Evolutionary conservation across 106 monocot genomes (phyloP).

Genomic region (Dactylorhiza incarnata): DNA sequence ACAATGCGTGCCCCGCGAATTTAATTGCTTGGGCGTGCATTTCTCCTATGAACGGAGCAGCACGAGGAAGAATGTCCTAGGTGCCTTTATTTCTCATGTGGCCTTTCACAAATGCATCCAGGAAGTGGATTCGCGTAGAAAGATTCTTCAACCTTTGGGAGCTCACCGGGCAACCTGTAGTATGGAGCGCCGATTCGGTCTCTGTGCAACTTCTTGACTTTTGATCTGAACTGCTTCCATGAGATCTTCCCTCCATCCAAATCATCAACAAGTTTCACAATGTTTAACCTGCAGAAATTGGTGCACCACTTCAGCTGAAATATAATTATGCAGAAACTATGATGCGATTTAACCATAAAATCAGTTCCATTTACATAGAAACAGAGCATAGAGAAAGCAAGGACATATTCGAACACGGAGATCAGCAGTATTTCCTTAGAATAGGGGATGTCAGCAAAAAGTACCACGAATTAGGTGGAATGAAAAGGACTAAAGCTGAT

Average conservation of each 20-base stretch:
- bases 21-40: no score
- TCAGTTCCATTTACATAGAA: not conserved
- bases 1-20: no score
- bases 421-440: not conserved
- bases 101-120: constrained; percentile 70
- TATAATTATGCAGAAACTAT: not conserved
- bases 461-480: not conserved
- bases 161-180: constrained; percentile 57
- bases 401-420: no score
- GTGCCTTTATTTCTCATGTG: not conserved
- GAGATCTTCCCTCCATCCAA: constrained; percentile 55
- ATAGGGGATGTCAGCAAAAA: not conserved
- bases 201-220: constrained; percentile 58
- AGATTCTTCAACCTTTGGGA: constrained; percentile 78
- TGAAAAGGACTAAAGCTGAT: not conserved
- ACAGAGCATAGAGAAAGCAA: not conserved
- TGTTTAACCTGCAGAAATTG: constrained; percentile 39
- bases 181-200: constrained; percentile 63
- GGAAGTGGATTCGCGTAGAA: constrained; percentile 82
- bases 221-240: constrained; percentile 74
- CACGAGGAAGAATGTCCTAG: no score
- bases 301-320: not conserved
- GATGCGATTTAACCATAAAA: not conserved
- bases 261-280: constrained; percentile 61
- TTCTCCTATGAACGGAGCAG: no score